These are phyloP conservation scores for Kurtzmaniella quercitrusa DNA, from an alignment of 1,139 yeast genomes.

Conservation along the genomic window DNA sequence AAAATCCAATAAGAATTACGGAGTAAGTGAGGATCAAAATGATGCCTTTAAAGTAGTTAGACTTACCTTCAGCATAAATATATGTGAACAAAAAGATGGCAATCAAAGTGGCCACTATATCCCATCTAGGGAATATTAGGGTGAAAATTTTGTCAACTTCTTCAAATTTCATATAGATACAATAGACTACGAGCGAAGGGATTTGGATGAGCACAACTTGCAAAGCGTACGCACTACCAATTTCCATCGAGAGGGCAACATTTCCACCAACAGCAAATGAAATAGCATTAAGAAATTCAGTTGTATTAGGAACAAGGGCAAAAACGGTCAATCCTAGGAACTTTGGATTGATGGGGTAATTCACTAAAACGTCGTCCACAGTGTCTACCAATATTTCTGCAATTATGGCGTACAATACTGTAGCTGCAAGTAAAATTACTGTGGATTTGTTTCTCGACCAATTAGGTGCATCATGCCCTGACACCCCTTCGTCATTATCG, in stretches of 20 bases:
- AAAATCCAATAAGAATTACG: constrained; percentile 79
- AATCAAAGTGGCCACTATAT: constrained; percentile 77
- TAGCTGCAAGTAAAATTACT: constrained; percentile 78
- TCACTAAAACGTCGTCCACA: constrained; percentile 80
- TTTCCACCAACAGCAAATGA: constrained; percentile 96
- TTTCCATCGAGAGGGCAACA: constrained; percentile 94
- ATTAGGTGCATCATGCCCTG: constrained; percentile 91
- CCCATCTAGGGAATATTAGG: constrained; percentile 93
- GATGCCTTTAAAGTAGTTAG: constrained; percentile 93
- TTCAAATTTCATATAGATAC: constrained; percentile 44
- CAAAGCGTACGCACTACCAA: constrained; percentile 94
- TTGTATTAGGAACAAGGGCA: constrained; percentile 94
- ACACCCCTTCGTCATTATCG: constrained; percentile 28
- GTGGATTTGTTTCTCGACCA: constrained; percentile 90
- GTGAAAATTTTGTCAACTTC: constrained; percentile 61
- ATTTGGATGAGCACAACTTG: constrained; percentile 95
- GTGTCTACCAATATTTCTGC: constrained; percentile 94
- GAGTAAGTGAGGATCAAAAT: constrained; percentile 76
- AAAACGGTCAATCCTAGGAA: constrained; percentile 90
- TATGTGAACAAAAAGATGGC: constrained; percentile 89
- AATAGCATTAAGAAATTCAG: constrained; percentile 94
- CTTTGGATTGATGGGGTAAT: constrained; percentile 80
- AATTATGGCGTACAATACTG: constrained; percentile 82
- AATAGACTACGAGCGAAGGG: constrained; percentile 81
- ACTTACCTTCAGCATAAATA: constrained; percentile 93